These are phyloP conservation scores for Imleria badia DNA, from an alignment of 768 basidiomycete species.

Conservation along the genomic window DNA sequence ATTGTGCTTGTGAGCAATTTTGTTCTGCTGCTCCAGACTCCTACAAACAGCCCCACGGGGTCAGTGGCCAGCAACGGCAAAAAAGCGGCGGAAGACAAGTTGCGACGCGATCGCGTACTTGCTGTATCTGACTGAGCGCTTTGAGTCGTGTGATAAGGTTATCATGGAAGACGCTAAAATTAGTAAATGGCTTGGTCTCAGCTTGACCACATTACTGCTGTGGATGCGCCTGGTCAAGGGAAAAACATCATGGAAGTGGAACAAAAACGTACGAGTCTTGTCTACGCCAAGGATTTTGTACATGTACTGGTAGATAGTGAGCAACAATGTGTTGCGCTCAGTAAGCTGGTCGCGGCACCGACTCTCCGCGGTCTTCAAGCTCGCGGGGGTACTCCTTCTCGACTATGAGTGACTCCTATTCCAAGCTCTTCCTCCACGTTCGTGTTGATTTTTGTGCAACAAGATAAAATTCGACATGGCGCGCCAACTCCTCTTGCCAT, in stretches of 20 bases:
- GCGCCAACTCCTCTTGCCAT: constrained; percentile 76
- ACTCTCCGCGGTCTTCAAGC: too few species aligned
- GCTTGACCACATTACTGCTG: constrained; percentile 75
- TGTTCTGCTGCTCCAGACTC: constrained; percentile 73
- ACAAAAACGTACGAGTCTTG: constrained; percentile 60
- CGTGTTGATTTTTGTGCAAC: constrained; percentile 55
- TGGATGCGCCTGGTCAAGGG: not conserved
- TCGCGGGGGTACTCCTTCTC: too few species aligned
- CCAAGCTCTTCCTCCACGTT: constrained; percentile 55
- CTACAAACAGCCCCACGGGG: constrained; percentile 35
- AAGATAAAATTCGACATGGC: constrained; percentile 72
- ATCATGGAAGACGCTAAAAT: too few species aligned
- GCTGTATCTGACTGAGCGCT: too few species aligned
- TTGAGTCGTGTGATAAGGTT: too few species aligned
- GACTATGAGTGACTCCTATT: constrained; percentile 54
- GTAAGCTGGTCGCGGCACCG: constrained; percentile 91
- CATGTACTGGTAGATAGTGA: constrained; percentile 94
- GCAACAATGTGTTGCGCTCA: constrained; percentile 85
- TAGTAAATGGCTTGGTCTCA: constrained; percentile 91
- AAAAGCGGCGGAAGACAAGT: constrained; percentile 9
- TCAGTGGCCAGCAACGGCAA: not conserved
- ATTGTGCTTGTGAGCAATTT: constrained; percentile 70
- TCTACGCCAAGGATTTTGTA: constrained; percentile 91
- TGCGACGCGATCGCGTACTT: constrained; percentile 56
- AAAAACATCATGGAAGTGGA: not conserved